Evolutionary conservation across 2,329 filamentous ascomycete species (phyloP).

Genomic region (Tolypocladium tropicale): DNA sequence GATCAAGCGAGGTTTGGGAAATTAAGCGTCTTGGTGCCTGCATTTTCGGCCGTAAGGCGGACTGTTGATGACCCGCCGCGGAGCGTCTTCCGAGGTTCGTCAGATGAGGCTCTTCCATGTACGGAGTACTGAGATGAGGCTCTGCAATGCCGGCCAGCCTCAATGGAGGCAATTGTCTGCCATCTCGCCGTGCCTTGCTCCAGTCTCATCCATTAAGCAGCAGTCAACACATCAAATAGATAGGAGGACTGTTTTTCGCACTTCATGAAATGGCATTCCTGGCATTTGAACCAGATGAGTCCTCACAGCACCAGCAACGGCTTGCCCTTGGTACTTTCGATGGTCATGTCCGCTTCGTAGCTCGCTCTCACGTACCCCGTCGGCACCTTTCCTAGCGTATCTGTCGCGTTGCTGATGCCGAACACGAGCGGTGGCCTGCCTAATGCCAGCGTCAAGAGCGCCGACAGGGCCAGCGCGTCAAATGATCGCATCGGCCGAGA

Average conservation of each 20-base stretch:
- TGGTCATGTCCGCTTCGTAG: slow-evolving; percentile 5
- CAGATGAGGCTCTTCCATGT: not conserved
- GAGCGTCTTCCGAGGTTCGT: too few relatives aligned
- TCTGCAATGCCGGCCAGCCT: not conserved
- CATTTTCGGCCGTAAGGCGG: not conserved
- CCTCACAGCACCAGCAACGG: slow-evolving; percentile 2
- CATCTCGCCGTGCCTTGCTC: not conserved
- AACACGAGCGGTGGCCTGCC: slow-evolving; percentile 8
- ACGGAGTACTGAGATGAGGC: not conserved
- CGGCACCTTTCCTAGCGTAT: slow-evolving; percentile 6
- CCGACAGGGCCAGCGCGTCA: slow-evolving; percentile 8
- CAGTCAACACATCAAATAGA: too few relatives aligned
- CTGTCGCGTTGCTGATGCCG: slow-evolving; percentile 4
- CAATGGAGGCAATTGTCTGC: not conserved
- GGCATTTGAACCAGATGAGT: too few relatives aligned
- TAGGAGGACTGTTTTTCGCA: not conserved
- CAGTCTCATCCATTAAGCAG: too few relatives aligned
- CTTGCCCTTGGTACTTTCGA: slow-evolving; percentile 1
- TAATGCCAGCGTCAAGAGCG: slow-evolving; percentile 5
- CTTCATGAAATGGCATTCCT: too few relatives aligned
- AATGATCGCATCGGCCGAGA: slow-evolving; percentile 8
- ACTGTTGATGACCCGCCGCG: not conserved
- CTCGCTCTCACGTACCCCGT: slow-evolving; percentile 4
- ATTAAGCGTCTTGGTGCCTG: not conserved
- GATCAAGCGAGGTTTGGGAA: not conserved